Percentiles rank a stretch among this genome's conserved stretches.
Conservation (phyloP, 1,139 yeast species). For the Komagataea norvegica region DNA sequence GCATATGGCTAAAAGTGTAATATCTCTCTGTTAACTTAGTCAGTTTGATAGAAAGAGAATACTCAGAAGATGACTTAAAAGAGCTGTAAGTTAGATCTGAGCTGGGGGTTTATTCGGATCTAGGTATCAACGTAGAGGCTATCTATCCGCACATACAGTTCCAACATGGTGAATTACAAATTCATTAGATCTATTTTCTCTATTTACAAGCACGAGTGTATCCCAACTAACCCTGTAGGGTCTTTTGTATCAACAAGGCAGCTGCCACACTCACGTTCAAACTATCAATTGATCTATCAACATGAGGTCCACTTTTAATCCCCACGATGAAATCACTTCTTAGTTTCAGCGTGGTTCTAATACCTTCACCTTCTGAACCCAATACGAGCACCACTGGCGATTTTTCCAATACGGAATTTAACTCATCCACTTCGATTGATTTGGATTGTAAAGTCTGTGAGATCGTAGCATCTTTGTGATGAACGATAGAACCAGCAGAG, state of each 20-base stretch:
- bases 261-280: conserved; percentile 89
- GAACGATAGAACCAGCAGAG: conserved; percentile 45
- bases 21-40: too few species aligned
- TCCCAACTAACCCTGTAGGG: conserved; percentile 6
- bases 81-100: too few species aligned
- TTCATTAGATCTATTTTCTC: too few species aligned
- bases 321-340: conserved; percentile 64
- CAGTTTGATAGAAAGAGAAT: too few species aligned
- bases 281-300: conserved; percentile 58
- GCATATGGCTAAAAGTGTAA: too few species aligned
- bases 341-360: conserved; percentile 58
- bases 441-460: conserved; percentile 29
- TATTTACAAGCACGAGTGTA: too few species aligned
- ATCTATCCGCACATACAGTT: too few species aligned
- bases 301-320: conserved; percentile 34
- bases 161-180: too few species aligned
- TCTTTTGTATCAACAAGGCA: conserved; percentile 53
- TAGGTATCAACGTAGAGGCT: too few species aligned
- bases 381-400: conserved; percentile 67
- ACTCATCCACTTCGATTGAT: conserved; percentile 38
- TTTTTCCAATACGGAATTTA: conserved; percentile 39
- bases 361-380: conserved; percentile 85
- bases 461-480: conserved; percentile 26
- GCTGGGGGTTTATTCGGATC: too few species aligned
- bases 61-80: too few species aligned